Evolutionary conservation across 768 basidiomycete species (phyloP).

Genomic region (Xanthoconium stramineum): DNA sequence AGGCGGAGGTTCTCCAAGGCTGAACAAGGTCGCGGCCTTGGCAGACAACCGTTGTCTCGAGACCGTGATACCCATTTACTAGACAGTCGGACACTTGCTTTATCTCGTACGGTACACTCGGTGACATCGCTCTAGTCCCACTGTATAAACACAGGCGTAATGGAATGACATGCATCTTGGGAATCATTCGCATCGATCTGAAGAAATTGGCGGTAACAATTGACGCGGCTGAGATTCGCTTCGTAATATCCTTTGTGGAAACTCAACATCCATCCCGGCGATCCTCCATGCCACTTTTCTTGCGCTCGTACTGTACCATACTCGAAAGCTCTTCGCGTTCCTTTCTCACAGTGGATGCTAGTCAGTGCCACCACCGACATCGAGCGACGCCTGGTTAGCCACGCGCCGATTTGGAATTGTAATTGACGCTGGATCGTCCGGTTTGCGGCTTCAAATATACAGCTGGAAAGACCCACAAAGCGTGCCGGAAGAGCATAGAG

Average conservation of each 20-base stretch:
- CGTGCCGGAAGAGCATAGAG: conserved; percentile 50
- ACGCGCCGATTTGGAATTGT: conserved; percentile 89
- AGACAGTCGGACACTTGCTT: conserved; percentile 6
- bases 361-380: conserved; percentile 74
- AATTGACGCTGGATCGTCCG: conserved; percentile 98
- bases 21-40: conserved; percentile 32
- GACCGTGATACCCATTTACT: conserved; percentile 7
- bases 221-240: conserved; percentile 3
- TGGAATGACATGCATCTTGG: no score
- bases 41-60: conserved; percentile 19
- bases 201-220: not conserved
- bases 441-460: conserved; percentile 94
- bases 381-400: conserved; percentile 69
- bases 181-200: not conserved
- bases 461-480: conserved; percentile 86
- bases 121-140: not conserved
- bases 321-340: conserved; percentile 21
- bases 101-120: conserved; percentile 6
- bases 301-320: conserved; percentile 7
- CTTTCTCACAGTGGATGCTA: conserved; percentile 24
- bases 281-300: not conserved
- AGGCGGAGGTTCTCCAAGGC: conserved; percentile 14
- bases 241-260: no score
- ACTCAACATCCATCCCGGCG: no score
- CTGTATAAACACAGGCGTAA: conserved; percentile 8